These are phyloP conservation scores for Tylopilus vinaceipallidus DNA, from an alignment of 768 basidiomycete genomes.

Conservation along the genomic window DNA sequence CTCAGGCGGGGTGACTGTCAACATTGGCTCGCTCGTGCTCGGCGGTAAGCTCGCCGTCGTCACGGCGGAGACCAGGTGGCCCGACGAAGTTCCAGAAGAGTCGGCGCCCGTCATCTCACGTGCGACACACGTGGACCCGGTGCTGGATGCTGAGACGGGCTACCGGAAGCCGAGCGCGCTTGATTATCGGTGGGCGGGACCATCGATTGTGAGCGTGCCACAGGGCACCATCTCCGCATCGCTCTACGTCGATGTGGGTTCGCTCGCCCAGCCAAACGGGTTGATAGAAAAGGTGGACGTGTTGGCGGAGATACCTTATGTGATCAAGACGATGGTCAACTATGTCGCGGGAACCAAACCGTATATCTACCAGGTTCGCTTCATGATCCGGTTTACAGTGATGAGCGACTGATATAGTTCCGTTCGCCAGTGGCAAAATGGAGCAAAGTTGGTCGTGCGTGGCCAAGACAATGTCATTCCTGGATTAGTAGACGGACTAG, in stretches of 20 bases:
- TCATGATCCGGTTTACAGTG: not conserved
- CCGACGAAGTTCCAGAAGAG: conserved; percentile 52
- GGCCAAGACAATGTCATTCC: conserved; percentile 41
- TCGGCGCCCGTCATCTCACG: conserved; percentile 58
- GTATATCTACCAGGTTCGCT: conserved; percentile 85
- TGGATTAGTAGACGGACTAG: conserved; percentile 37
- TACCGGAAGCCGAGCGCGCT: conserved; percentile 73
- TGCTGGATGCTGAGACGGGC: conserved; percentile 74
- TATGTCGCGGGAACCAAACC: conserved; percentile 94
- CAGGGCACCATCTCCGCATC: conserved; percentile 56
- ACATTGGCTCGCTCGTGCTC: conserved; percentile 81
- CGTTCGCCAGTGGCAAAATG: conserved; percentile 52
- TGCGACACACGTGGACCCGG: conserved; percentile 58
- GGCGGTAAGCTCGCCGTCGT: conserved; percentile 73
- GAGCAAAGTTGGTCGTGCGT: conserved; percentile 48
- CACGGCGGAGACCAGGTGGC: conserved; percentile 78
- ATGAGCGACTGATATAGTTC: not conserved
- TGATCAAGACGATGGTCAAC: conserved; percentile 88
- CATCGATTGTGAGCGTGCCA: conserved; percentile 52
- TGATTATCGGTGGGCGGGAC: conserved; percentile 75
- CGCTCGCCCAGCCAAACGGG: conserved; percentile 58
- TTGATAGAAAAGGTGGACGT: conserved; percentile 93
- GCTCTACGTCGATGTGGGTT: conserved; percentile 57
- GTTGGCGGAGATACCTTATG: conserved; percentile 89
- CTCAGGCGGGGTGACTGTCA: conserved; percentile 81